These are phyloP conservation scores for Mycena pura DNA, from an alignment of 768 basidiomycete species.

Conservation along the genomic window DNA sequence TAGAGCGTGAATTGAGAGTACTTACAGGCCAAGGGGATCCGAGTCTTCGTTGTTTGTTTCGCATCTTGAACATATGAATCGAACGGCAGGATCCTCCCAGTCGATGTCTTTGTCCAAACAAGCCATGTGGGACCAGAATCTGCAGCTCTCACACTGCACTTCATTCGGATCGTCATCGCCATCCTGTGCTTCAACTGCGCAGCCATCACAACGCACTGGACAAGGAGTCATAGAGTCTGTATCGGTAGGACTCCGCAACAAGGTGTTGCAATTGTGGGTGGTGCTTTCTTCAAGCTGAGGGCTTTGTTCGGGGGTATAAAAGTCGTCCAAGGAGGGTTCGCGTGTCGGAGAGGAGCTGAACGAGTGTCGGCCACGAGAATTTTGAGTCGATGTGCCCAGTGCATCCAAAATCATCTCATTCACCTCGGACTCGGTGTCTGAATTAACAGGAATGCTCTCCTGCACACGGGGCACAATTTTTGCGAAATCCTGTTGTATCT, in stretches of 20 bases:
- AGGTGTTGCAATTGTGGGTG: background rate
- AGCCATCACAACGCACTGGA: background rate
- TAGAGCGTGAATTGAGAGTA: background rate
- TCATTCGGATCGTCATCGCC: background rate
- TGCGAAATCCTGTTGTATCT: background rate
- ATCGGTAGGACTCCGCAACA: background rate
- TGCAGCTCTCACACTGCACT: background rate
- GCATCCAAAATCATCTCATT: background rate
- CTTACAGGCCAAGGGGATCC: background rate
- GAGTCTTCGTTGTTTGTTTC: background rate
- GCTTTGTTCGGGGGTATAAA: background rate
- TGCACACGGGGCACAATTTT: background rate
- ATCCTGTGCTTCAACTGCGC: background rate
- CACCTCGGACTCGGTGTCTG: background rate
- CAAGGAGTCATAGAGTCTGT: background rate
- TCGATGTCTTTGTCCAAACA: background rate
- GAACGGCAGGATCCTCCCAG: background rate
- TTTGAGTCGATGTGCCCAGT: background rate
- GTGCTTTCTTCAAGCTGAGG: background rate
- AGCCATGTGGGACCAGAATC: background rate
- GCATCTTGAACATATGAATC: background rate
- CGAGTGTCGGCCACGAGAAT: background rate
- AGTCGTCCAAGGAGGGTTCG: background rate
- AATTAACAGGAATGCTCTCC: background rate
- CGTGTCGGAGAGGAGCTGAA: background rate